Evolutionary conservation across 441 rosid species (phyloP).

Genomic region (Hura crepitans): DNA sequence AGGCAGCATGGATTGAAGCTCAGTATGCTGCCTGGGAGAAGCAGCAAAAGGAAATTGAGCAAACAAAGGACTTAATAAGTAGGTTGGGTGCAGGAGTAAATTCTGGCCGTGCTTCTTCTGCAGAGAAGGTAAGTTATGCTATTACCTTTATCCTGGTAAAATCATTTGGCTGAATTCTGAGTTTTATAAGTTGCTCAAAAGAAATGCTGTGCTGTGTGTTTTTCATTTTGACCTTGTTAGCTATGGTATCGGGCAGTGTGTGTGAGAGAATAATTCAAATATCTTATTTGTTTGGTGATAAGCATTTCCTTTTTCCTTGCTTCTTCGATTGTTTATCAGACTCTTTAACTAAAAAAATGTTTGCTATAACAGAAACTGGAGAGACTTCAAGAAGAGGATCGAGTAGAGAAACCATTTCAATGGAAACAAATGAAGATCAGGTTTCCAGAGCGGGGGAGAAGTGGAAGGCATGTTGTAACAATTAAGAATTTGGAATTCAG

Average conservation of each 20-base stretch:
- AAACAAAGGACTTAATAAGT: conserved; percentile 61
- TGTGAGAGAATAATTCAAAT: conserved; percentile 4
- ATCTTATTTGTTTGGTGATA: background rate
- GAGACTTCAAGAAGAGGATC: conserved; percentile 72
- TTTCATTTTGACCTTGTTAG: background rate
- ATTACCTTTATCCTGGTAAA: background rate
- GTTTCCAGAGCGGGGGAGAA: conserved; percentile 90
- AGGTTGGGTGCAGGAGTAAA: conserved; percentile 79
- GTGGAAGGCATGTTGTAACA: conserved; percentile 66
- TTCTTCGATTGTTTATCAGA: background rate
- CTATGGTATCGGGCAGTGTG: background rate
- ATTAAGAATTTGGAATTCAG: conserved; percentile 66
- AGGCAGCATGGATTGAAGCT: conserved; percentile 72
- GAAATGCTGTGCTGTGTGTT: background rate
- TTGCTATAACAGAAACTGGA: conserved; percentile 74
- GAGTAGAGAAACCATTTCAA: conserved; percentile 85
- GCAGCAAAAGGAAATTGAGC: conserved; percentile 84
- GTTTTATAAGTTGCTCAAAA: background rate
- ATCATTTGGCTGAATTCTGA: conserved; percentile 3
- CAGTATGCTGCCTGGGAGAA: conserved; percentile 88
- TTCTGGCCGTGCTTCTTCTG: conserved; percentile 93
- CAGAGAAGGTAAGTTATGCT: conserved; percentile 62
- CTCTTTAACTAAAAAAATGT: background rate
- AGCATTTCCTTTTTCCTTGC: conserved; percentile 11
- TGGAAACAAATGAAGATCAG: conserved; percentile 89